Conservation (phyloP, 768 basidiomycete genomes). For the Glaciozyma antarctica region DNA sequence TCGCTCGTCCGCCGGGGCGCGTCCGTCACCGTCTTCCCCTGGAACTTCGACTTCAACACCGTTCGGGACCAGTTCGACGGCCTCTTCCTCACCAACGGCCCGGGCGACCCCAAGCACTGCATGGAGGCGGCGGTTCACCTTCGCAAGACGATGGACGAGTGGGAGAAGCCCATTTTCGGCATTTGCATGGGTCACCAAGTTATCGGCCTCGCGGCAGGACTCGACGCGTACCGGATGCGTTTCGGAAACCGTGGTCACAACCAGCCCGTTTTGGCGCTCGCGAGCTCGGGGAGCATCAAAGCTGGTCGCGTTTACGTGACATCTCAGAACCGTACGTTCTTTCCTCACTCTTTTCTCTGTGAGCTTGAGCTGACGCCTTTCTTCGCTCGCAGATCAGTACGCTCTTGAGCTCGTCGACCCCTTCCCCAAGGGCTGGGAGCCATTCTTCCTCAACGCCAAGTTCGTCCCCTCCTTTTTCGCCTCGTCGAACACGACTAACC, state of each 20-base stretch:
- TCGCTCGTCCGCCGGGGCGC: conserved; percentile 84
- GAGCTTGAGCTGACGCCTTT: neutral
- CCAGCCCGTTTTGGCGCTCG: conserved; percentile 91
- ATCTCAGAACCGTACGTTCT: conserved; percentile 50
- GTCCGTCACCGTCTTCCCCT: conserved; percentile 87
- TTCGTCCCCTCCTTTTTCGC: conserved; percentile 18
- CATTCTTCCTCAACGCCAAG: conserved; percentile 99
- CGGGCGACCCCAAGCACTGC: conserved; percentile 84
- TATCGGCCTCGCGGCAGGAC: conserved; percentile 90
- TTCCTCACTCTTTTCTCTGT: neutral
- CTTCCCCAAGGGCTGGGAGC: conserved; percentile 95
- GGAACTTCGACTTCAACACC: conserved; percentile 93
- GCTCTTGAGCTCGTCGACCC: conserved; percentile 88
- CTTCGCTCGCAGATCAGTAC: conserved; percentile 69
- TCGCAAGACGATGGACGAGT: conserved; percentile 69
- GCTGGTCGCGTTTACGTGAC: conserved; percentile 97
- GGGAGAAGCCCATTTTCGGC: conserved; percentile 90
- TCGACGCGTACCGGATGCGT: conserved; percentile 96
- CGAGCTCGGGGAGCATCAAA: conserved; percentile 84
- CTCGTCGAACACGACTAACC: neutral
- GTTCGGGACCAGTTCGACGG: conserved; percentile 87
- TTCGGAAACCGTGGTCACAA: conserved; percentile 99
- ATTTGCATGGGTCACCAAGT: conserved; percentile 99
- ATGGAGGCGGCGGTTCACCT: conserved; percentile 73
- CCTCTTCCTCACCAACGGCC: conserved; percentile 91